Percentiles rank a stretch among this genome's conserved stretches.
Evolutionary conservation across 2,329 filamentous ascomycete genomes (phyloP).

Genomic region (Leptographium procerum): DNA sequence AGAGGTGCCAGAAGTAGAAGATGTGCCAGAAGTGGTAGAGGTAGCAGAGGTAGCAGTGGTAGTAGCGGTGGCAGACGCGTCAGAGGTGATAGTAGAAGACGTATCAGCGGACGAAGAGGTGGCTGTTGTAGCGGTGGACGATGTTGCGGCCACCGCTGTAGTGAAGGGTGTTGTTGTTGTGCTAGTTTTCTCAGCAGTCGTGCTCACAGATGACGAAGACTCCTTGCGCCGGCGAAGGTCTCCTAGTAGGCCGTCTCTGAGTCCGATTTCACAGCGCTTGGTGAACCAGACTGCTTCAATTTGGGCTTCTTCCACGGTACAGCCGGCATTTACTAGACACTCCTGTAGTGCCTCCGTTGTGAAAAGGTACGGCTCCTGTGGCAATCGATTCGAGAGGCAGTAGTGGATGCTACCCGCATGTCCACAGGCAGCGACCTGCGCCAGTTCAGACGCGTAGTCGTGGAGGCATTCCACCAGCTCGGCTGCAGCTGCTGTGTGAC

Average conservation of each 20-base stretch:
- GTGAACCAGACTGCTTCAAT: slow-evolving; percentile 23
- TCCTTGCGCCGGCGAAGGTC: slow-evolving; percentile 15
- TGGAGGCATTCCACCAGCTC: slow-evolving; percentile 28
- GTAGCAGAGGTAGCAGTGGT: slow-evolving; percentile 27
- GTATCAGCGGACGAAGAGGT: slow-evolving; percentile 22
- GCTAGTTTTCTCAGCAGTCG: background rate
- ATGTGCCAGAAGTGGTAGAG: slow-evolving; percentile 12
- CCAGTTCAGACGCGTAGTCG: slow-evolving; percentile 26
- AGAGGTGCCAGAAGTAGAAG: background rate
- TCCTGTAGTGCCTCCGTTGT: slow-evolving; percentile 21
- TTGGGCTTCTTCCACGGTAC: slow-evolving; percentile 22
- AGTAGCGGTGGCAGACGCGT: slow-evolving; percentile 9
- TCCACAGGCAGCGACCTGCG: slow-evolving; percentile 30
- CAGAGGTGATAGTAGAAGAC: slow-evolving; percentile 18
- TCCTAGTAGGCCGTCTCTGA: background rate
- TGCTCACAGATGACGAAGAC: background rate
- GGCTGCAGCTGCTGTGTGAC: slow-evolving; percentile 1
- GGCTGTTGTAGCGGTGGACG: slow-evolving; percentile 5
- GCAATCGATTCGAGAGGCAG: slow-evolving; percentile 26
- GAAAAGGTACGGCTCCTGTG: slow-evolving; percentile 10
- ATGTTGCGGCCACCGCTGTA: background rate
- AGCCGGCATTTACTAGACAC: slow-evolving; percentile 26
- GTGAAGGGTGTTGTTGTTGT: background rate
- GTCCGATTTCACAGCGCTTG: slow-evolving; percentile 18
- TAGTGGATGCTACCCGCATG: slow-evolving; percentile 27